Base-by-base conservation (phyloP, 495 filamentous ascomycete species). In the Lasiosphaeriaceae sp. region DNA sequence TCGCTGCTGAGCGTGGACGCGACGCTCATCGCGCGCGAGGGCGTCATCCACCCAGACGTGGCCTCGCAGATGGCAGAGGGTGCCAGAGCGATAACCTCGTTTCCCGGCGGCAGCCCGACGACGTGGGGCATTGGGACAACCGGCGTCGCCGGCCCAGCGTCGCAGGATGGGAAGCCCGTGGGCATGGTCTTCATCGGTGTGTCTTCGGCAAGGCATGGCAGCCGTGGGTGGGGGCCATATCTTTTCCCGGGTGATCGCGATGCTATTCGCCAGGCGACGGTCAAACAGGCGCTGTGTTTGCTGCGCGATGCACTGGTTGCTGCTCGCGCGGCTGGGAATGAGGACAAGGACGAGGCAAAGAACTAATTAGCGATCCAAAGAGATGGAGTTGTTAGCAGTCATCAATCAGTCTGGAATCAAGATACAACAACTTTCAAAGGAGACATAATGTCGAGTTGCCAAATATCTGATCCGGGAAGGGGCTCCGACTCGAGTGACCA, bases 61-160 rank as follows among this genome's bases (percentile, higher is more conserved):
- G 68, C 60, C n/a, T n/a, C 37, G 16, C 68, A 71, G 51, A 71
- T 71, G 66, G 68, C 66, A 1, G 57, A 57, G 41, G 68, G 68
- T 3, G 68, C 57, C 26, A 50, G 62, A n/a, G 48, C 22, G 35
- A 43, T 39, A 9, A 64, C 66, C 0, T 51, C 50, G 2, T 60
- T 55, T 12, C 39, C 39, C 21, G 59, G 63, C n/a, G 54, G 56
- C 22, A 39, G n/a, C 11, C 49, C 47, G 23, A 66, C 66, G 11
- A 63, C 58, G 17, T 71, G 68, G 68, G 68, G 68, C 0, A 52
- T 71, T 37, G 66, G 61, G 2, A 71, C 68, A 0, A 71, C 68
- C 12, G 68, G 68, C 8, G 68, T 71, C 4, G 66, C 68, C 3
- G 66, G 66, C 16, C 66, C 66, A 8, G 60, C 53, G 11, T 12